phyloP scores from a whole-genome alignment of 768 basidiomycete genomes.

The Bullera alba region DNA sequence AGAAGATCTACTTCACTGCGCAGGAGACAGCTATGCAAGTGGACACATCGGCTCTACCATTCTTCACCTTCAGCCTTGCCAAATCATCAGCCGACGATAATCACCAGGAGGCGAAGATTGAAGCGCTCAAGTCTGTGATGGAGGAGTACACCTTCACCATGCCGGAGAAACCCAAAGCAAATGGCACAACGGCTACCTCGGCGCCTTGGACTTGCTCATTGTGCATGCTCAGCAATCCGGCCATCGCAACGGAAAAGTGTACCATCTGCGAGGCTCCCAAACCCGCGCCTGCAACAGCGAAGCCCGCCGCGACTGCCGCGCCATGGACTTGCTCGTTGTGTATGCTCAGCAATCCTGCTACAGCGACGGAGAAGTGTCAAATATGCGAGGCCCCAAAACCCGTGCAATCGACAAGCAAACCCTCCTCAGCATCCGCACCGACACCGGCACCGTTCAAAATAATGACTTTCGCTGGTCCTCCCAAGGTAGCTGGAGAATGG shows the following conservation, averaged over 20 bases:
- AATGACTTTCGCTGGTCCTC: constrained; percentile 3
- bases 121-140: constrained; percentile 7
- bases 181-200: background rate
- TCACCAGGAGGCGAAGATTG: constrained; percentile 4
- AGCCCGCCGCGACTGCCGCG: background rate
- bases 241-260: constrained; percentile 50
- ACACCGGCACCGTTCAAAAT: constrained; percentile 7
- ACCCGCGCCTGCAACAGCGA: background rate
- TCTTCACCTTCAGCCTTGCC: constrained; percentile 28
- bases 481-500: background rate
- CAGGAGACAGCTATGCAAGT: constrained; percentile 29
- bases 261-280: constrained; percentile 49
- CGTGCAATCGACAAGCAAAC: background rate
- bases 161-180: background rate
- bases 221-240: constrained; percentile 52
- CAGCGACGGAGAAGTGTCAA: constrained; percentile 50
- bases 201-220: constrained; percentile 57
- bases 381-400: constrained; percentile 49
- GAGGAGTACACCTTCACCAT: constrained; percentile 12
- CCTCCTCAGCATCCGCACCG: constrained; percentile 9
- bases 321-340: constrained; percentile 60
- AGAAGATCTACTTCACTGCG: constrained; percentile 22
- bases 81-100: constrained; percentile 1
- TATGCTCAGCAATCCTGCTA: constrained; percentile 48
- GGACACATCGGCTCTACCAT: constrained; percentile 27